Evolutionary conservation across 306 rosid genomes (phyloP).

Genomic region (Cicer bijugum): DNA sequence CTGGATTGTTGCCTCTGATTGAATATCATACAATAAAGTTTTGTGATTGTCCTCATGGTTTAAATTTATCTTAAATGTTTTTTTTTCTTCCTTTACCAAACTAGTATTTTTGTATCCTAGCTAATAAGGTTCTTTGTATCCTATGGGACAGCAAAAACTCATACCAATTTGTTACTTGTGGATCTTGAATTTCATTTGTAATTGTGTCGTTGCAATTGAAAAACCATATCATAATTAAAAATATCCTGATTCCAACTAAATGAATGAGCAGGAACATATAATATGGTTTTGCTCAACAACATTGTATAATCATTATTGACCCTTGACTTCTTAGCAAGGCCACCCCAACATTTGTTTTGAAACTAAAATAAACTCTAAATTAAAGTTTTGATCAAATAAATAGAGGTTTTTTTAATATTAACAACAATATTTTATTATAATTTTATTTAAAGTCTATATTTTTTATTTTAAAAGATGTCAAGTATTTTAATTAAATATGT

Average conservation of each 20-base stretch:
- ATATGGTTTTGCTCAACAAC: neutral
- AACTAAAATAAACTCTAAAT: no score
- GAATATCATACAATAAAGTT: neutral
- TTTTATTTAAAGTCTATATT: no score
- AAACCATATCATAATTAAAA: no score
- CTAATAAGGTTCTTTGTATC: constrained; percentile 30
- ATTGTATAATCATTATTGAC: neutral
- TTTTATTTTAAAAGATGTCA: no score
- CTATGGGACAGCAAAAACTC: neutral
- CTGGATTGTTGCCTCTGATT: constrained; percentile 54
- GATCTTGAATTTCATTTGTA: constrained; percentile 21
- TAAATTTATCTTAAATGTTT: neutral
- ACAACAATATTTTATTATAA: no score
- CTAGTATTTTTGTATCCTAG: constrained; percentile 12
- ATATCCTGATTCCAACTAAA: neutral
- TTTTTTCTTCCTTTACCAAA: neutral
- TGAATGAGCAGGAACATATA: neutral
- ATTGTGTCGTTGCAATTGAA: neutral
- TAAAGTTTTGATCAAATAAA: no score
- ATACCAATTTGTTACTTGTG: constrained; percentile 10
- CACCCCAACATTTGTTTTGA: no score
- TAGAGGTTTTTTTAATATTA: no score
- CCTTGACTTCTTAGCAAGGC: no score
- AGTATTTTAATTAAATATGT: no score
- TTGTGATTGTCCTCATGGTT: neutral